A percentile compares a stretch with the other conserved stretches of the same genome.
These are phyloP conservation scores for Mycena olivaceomarginata DNA, from an alignment of 768 basidiomycete species.

Conservation along the genomic window DNA sequence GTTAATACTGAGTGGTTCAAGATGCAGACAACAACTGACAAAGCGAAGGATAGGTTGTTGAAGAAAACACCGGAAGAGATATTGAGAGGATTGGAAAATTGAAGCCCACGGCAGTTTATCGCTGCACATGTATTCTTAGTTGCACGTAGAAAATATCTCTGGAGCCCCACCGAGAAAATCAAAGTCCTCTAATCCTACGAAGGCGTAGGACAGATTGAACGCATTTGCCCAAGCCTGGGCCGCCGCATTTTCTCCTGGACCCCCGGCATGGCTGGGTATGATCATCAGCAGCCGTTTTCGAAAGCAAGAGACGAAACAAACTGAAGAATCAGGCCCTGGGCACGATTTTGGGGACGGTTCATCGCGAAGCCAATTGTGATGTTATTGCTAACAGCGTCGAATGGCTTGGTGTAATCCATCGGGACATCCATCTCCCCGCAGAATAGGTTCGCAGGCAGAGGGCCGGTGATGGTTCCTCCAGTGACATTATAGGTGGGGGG, in stretches of 20 bases:
- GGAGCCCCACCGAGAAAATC: conserved; percentile 8
- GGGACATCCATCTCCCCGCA: conserved; percentile 39
- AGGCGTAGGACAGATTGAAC: too few species aligned
- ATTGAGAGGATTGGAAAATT: conserved; percentile 43
- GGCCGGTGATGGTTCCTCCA: not conserved
- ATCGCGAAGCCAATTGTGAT: conserved; percentile 41
- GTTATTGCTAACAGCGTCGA: conserved; percentile 7
- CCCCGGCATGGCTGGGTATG: conserved; percentile 16
- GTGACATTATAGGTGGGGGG: conserved; percentile 25
- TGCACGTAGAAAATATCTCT: too few species aligned
- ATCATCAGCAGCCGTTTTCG: not conserved
- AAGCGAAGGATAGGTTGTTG: conserved; percentile 17
- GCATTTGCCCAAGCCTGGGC: too few species aligned
- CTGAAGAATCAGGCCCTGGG: conserved; percentile 23
- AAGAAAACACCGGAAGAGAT: conserved; percentile 35
- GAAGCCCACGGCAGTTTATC: conserved; percentile 42
- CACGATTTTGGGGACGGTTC: conserved; percentile 27
- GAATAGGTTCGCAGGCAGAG: conserved; percentile 22
- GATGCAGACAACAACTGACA: not conserved
- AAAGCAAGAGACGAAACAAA: not conserved
- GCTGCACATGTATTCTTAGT: conserved; percentile 1
- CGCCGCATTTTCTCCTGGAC: conserved; percentile 16
- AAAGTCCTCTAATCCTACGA: too few species aligned
- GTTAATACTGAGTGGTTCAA: not conserved
- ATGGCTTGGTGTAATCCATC: conserved; percentile 35